Evolutionary conservation across 2,329 filamentous ascomycete species (phyloP), one percentile per base, ranked within the genome.

Genomic region (Fusarium pseudograminearum): DNA sequence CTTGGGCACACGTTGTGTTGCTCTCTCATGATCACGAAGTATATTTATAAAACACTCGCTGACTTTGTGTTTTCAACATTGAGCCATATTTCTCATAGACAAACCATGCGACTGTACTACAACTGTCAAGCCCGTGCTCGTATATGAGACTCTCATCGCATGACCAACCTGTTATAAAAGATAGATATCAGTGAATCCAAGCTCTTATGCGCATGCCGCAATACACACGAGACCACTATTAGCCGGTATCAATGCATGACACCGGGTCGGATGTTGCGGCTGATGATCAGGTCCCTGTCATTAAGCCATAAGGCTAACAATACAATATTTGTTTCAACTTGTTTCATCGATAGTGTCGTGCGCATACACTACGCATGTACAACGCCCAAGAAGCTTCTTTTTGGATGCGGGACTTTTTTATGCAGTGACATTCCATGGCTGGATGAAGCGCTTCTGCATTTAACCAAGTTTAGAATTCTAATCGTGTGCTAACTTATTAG

Each of bases 1-100:
- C 33, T 55, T 69, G 55, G 67, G 28, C 28, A 70, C 40, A 54
- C 31, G 22, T 26, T 34, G 14, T 50, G 58, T 30, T 20, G 30
- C 53, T 24, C 15, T 15, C 14, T 42, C 8, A 48, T 31, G 24
- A n/a, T 57, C 57, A 42, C 31, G 42, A 36, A 57, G 22, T 22
- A 47, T 54, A 52, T 42, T 47, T 44, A 47, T 45, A 18, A 11
- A 31, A 28, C 34, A 40, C n/a, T 38, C 24, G 28, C 48, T 57
- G 18, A 24, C 14, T 10, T 24, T 16, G 7, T 34, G 5, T 22
- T 30, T 64, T 18, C 26, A 9, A 42, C 18, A n/a, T n/a, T 38
- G 34, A n/a, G 18, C 28, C 28, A 30, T 38, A n/a, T n/a, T 36
- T 10, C 16, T 4, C 3, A 10, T 18, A 18, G 22, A 33, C 31